A percentile compares a stretch with the other conserved stretches of the same genome.
These are phyloP conservation scores for Metarhizium rileyi DNA, from an alignment of 2,329 filamentous ascomycete genomes.

Conservation along the genomic window DNA sequence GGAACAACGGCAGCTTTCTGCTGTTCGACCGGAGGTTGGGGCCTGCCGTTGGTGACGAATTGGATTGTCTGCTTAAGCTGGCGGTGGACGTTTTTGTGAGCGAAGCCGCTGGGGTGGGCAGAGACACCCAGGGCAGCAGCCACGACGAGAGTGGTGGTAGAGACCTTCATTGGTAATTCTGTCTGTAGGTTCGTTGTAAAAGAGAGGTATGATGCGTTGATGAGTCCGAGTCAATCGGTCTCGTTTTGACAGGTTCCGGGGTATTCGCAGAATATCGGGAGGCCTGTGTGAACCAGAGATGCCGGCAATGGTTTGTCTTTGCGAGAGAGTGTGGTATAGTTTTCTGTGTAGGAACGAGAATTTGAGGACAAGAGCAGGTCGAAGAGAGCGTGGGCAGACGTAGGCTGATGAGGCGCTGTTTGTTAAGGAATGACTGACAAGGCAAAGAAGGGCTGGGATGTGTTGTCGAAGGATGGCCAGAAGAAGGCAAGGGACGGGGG, in stretches of 20 bases:
- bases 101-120: slow-evolving; percentile 30
- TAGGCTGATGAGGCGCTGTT: slow-evolving; percentile 4
- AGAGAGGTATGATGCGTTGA: neutral
- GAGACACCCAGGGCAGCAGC: slow-evolving; percentile 31
- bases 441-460: slow-evolving; percentile 10
- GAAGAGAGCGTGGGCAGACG: slow-evolving; percentile 11
- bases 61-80: slow-evolving; percentile 21
- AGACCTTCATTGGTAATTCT: slow-evolving; percentile 30
- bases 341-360: neutral
- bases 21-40: slow-evolving; percentile 14
- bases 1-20: slow-evolving; percentile 1
- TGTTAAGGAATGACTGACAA: slow-evolving; percentile 15
- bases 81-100: slow-evolving; percentile 25
- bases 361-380: neutral
- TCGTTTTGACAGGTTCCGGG: neutral
- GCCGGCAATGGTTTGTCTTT: neutral
- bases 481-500: neutral
- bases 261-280: slow-evolving; percentile 12
- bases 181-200: neutral
- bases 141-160: slow-evolving; percentile 25
- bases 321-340: slow-evolving; percentile 7
- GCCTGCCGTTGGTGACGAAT: slow-evolving; percentile 26
- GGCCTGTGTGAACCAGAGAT: neutral
- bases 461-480: slow-evolving; percentile 6
- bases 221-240: slow-evolving; percentile 6